Conservation (phyloP, 2,329 filamentous ascomycete genomes). For the Furcasterigmium sp. region DNA sequence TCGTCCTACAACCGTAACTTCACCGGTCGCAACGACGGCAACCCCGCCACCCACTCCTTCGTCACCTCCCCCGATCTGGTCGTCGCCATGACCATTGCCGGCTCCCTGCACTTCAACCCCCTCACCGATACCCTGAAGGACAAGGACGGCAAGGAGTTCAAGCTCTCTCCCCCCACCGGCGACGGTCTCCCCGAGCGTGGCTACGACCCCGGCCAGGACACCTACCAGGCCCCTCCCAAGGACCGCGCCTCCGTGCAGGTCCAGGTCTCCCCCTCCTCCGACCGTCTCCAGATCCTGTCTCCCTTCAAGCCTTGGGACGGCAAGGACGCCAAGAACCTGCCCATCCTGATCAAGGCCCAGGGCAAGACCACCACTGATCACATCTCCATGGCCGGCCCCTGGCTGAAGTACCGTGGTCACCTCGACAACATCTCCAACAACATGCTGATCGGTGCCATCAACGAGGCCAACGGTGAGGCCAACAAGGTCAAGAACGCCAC, state of each 20-base stretch:
- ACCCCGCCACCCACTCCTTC: slow-evolving; percentile 91
- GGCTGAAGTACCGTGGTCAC: slow-evolving; percentile 98
- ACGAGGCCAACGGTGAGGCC: slow-evolving; percentile 90
- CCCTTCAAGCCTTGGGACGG: slow-evolving; percentile 88
- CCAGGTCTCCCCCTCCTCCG: slow-evolving; percentile 79
- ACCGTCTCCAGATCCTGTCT: slow-evolving; percentile 87
- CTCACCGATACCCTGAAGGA: slow-evolving; percentile 87
- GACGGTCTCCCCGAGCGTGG: slow-evolving; percentile 73
- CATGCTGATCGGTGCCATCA: slow-evolving; percentile 97
- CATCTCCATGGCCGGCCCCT: slow-evolving; percentile 95
- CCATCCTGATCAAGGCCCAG: slow-evolving; percentile 92
- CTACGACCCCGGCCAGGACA: slow-evolving; percentile 88
- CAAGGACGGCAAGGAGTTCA: slow-evolving; percentile 95
- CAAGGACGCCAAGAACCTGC: slow-evolving; percentile 78
- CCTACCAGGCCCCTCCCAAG: slow-evolving; percentile 89
- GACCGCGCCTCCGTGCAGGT: slow-evolving; percentile 72
- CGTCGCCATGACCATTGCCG: slow-evolving; percentile 79
- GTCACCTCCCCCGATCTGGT: slow-evolving; percentile 88
- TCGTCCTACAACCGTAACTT: slow-evolving; percentile 99
- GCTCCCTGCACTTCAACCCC: slow-evolving; percentile 89
- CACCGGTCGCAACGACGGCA: slow-evolving; percentile 94
- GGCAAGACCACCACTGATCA: slow-evolving; percentile 97
- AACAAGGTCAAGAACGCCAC: slow-evolving; percentile 96
- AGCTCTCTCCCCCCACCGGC: slow-evolving; percentile 73
- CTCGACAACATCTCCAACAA: slow-evolving; percentile 99